Percentiles rank a stretch among this genome's conserved stretches.
These are phyloP conservation scores for Chlorencoelia australis DNA, from an alignment of 2,329 filamentous ascomycete genomes.

Conservation along the genomic window DNA sequence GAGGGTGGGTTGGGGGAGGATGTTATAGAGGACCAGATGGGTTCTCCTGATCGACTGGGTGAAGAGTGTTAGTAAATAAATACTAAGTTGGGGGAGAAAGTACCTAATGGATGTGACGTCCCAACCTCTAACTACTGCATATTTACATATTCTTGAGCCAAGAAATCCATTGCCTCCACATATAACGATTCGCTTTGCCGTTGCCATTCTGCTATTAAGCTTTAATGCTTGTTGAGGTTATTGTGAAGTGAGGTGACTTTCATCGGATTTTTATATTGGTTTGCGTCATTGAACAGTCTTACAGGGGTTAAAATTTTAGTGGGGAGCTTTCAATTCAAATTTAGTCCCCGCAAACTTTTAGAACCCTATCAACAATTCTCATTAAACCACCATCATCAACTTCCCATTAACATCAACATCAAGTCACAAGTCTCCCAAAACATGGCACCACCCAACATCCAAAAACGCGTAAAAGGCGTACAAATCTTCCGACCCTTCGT, in stretches of 20 bases:
- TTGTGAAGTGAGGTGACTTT: too few relatives aligned
- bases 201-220: constrained; percentile 14
- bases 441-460: constrained; percentile 49
- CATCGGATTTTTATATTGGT: too few relatives aligned
- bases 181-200: constrained; percentile 70
- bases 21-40: constrained; percentile 74
- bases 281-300: too few relatives aligned
- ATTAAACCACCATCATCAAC: neutral
- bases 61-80: neutral
- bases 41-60: constrained; percentile 75
- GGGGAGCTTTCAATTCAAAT: neutral
- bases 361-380: neutral
- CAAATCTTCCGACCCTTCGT: constrained; percentile 58
- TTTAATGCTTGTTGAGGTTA: neutral
- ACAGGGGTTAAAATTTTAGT: too few relatives aligned
- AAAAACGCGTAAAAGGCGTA: constrained; percentile 55
- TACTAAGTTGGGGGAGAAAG: neutral
- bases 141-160: constrained; percentile 81
- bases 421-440: too few relatives aligned
- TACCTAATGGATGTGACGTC: constrained; percentile 86
- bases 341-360: too few relatives aligned
- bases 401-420: neutral
- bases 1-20: constrained; percentile 54
- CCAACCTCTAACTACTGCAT: constrained; percentile 78
- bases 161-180: constrained; percentile 92